Evolutionary conservation across 257 asterid species (phyloP).

Genomic region (Lycium ferocissimum): DNA sequence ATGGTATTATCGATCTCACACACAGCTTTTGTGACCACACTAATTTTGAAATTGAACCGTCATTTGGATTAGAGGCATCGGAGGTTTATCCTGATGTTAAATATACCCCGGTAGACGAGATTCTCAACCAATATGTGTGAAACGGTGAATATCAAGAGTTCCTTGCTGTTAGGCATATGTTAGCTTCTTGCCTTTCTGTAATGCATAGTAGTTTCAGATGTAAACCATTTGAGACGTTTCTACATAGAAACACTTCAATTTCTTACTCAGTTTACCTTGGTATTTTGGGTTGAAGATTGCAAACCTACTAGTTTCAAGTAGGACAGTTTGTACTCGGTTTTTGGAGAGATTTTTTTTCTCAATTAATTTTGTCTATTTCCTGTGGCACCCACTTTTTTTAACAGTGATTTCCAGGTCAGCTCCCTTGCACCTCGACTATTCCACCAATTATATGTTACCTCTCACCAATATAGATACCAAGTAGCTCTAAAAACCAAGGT

Average conservation of each 20-base stretch:
- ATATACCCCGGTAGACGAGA: slow-evolving; percentile 65
- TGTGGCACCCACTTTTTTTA: not conserved
- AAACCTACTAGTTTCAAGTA: not conserved
- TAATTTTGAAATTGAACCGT: slow-evolving; percentile 61
- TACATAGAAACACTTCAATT: not conserved
- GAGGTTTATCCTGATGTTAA: slow-evolving; percentile 74
- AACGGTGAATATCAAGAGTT: slow-evolving; percentile 15
- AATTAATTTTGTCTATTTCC: too few relatives aligned
- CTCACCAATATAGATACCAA: too few relatives aligned
- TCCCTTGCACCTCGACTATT: too few relatives aligned
- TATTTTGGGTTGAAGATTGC: not conserved
- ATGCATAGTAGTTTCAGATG: not conserved
- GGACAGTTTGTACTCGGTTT: not conserved
- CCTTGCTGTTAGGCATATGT: not conserved
- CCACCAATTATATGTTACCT: too few relatives aligned
- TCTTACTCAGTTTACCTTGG: not conserved
- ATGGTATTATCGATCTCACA: slow-evolving; percentile 51
- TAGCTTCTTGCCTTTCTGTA: not conserved
- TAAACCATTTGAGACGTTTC: not conserved
- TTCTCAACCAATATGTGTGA: slow-evolving; percentile 51
- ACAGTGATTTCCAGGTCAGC: too few relatives aligned
- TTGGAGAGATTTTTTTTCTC: not conserved
- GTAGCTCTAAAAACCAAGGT: too few relatives aligned
- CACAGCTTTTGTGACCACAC: slow-evolving; percentile 63
- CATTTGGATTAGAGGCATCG: slow-evolving; percentile 66